Conservation (phyloP, 2,329 filamentous ascomycete genomes). For the Talaromyces sp. region DNA sequence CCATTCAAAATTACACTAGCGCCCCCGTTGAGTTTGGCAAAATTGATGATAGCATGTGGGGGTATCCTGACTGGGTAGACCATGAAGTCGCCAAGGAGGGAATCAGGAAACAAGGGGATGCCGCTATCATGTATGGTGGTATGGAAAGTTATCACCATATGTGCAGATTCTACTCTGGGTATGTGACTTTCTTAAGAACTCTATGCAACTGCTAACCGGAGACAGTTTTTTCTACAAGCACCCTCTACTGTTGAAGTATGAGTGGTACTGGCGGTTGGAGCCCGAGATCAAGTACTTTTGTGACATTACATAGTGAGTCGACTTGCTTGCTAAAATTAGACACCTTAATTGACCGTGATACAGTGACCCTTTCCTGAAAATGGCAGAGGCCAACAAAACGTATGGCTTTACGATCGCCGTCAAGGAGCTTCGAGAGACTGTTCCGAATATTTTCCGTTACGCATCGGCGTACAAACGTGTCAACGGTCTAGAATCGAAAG, state of each 20-base stretch:
- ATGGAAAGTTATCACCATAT: slow-evolving; percentile 99
- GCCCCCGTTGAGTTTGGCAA: slow-evolving; percentile 86
- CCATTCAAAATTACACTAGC: slow-evolving; percentile 86
- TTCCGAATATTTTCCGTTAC: slow-evolving; percentile 97
- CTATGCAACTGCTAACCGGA: background rate
- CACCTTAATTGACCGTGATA: slow-evolving; percentile 23
- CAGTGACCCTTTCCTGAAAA: slow-evolving; percentile 91
- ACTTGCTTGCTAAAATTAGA: background rate
- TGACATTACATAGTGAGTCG: slow-evolving; percentile 89
- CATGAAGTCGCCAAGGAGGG: slow-evolving; percentile 90
- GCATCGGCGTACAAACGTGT: slow-evolving; percentile 95
- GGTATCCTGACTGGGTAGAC: slow-evolving; percentile 95
- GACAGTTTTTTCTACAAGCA: slow-evolving; percentile 93
- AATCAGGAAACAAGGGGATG: slow-evolving; percentile 93
- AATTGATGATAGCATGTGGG: slow-evolving; percentile 89
- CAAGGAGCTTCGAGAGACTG: slow-evolving; percentile 95
- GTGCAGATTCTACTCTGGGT: slow-evolving; percentile 99
- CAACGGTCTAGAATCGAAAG: slow-evolving; percentile 85
- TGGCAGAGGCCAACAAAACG: slow-evolving; percentile 93
- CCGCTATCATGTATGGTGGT: slow-evolving; percentile 98
- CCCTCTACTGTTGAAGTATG: slow-evolving; percentile 88
- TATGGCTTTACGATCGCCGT: slow-evolving; percentile 99
- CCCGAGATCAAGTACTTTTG: slow-evolving; percentile 99
- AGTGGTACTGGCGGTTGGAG: slow-evolving; percentile 99
- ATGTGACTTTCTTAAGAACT: slow-evolving; percentile 20